Evolutionary conservation across 2,329 filamentous ascomycete genomes (phyloP), one percentile per base, ranked within the genome.

Genomic region (Fusarium lyarnte): DNA sequence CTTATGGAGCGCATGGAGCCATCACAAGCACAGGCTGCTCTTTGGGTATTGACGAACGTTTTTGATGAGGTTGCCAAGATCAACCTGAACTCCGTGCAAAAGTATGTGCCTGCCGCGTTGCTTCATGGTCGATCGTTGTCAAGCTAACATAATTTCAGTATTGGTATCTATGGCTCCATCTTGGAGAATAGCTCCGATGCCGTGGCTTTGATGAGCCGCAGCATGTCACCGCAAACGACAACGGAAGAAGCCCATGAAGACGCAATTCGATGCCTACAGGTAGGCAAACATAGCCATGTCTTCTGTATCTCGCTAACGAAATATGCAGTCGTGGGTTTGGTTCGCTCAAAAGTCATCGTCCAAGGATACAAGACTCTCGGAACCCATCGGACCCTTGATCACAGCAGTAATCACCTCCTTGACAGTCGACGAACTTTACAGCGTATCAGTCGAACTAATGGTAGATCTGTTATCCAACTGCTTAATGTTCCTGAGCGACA

Each of bases 291-390:
- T 12, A 14, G 17, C 2, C 1, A 0, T 9, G 5, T 17, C 76
- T 76, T 45, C 16, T 35, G 11, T 8, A 33, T 6, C 9, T 41
- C 4, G 21, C 60, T 78, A 47, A 78, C 47, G 3, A 14, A 14
- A 23, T 21, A 62, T 43, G 45, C 21, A 93, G 91, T 87, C 91
- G 8, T 95, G 93, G 92, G 87, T 94, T 36, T 86, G 89, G 74
- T 94, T 94, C 77, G 91, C 90, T 9, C 92, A 94, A 75, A 87
- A 89, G 38, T 85, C 88, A 33, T 89, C 90, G 54, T 83, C 87
- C 6, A 86, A 87, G 49, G 87, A 88, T 38, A 86, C 86, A 21
- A 84, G 87, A 21, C 84, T 92, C 36, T 82, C 92, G 5, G 83
- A 86, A 23, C 85, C 88, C 23, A 84, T 95, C 19, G 88, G 88